A percentile compares a stretch with the other conserved stretches of the same genome.
These are phyloP conservation scores for Elaeis guineensis DNA, from an alignment of 176 grass and related monocot species.

Conservation along the genomic window DNA sequence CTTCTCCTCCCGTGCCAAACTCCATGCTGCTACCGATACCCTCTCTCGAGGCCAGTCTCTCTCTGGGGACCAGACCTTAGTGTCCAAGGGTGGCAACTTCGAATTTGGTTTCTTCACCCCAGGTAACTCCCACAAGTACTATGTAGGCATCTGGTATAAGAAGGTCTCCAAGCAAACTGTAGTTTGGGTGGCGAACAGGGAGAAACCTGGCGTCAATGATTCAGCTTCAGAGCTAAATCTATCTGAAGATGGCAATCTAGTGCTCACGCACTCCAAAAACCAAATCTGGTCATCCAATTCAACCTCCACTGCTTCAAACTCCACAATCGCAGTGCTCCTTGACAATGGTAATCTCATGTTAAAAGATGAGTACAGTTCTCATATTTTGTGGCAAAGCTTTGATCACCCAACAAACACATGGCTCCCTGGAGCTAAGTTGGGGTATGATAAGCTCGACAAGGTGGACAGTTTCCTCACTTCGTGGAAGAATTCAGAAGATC, in stretches of 20 bases:
- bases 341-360: conserved; percentile 58
- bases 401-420: conserved; percentile 65
- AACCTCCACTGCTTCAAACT: conserved; percentile 16
- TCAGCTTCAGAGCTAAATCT: conserved; percentile 30
- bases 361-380: conserved; percentile 6
- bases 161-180: conserved; percentile 32
- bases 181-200: conserved; percentile 56
- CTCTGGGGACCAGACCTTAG: conserved; percentile 40
- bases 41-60: conserved; percentile 31
- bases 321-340: conserved; percentile 37
- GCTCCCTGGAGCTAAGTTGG: conserved; percentile 52
- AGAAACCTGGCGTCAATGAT: conserved; percentile 25
- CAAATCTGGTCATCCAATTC: conserved; percentile 40
- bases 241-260: conserved; percentile 32
- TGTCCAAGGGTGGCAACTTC: conserved; percentile 46
- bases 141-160: conserved; percentile 32
- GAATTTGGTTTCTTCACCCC: conserved; percentile 58
- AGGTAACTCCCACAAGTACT: conserved; percentile 34
- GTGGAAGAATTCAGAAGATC: conserved; percentile 37
- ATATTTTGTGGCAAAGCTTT: conserved; percentile 49
- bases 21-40: conserved; percentile 18
- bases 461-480: conserved; percentile 38
- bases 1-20: no score
- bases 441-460: conserved; percentile 26
- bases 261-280: conserved; percentile 14